A percentile compares a stretch with the other conserved stretches of the same genome.
Evolutionary conservation across 371 early-diverging fungal species (phyloP).

Genomic region (Syncephalastrum monosporum): DNA sequence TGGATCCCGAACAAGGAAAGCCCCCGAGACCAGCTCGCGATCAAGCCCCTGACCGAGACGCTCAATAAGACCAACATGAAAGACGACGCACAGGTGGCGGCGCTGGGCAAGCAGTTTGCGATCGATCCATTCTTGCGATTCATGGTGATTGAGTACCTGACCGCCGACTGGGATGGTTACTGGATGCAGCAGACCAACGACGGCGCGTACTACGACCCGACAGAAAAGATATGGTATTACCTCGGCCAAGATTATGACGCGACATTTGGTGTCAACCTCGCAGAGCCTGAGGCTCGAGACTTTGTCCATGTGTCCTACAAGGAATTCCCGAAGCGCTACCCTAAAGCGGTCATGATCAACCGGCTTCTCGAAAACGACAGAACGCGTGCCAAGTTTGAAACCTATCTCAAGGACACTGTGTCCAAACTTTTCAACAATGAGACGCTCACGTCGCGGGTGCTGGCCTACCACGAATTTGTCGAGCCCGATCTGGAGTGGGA

Average conservation of each 20-base stretch:
- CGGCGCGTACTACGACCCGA: slow-evolving; percentile 42
- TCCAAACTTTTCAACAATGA: slow-evolving; percentile 52
- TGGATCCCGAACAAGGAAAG: slow-evolving; percentile 29
- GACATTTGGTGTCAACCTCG: slow-evolving; percentile 58
- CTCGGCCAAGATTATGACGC: slow-evolving; percentile 59
- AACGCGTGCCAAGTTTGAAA: slow-evolving; percentile 39
- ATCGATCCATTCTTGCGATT: slow-evolving; percentile 40
- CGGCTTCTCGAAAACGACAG: slow-evolving; percentile 47
- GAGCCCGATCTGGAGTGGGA: slow-evolving; percentile 54
- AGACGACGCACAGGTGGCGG: slow-evolving; percentile 30
- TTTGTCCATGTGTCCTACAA: slow-evolving; percentile 45
- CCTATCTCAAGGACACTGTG: slow-evolving; percentile 51
- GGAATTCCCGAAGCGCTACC: slow-evolving; percentile 35
- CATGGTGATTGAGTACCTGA: slow-evolving; percentile 49
- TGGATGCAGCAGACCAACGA: slow-evolving; percentile 45
- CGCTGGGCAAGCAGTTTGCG: slow-evolving; percentile 26
- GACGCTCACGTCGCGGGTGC: slow-evolving; percentile 48
- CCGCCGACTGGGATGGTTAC: slow-evolving; percentile 50
- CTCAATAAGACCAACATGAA: slow-evolving; percentile 25
- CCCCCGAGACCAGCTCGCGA: slow-evolving; percentile 17
- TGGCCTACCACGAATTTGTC: slow-evolving; percentile 51
- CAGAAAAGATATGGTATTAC: slow-evolving; percentile 46
- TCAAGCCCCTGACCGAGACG: slow-evolving; percentile 26
- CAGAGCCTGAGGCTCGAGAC: slow-evolving; percentile 19
- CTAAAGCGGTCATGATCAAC: slow-evolving; percentile 51